Percentiles rank a stretch among this genome's conserved stretches.
Evolutionary conservation across 2,329 filamentous ascomycete genomes (phyloP).

Genomic region (Grosmannia clavigera): DNA sequence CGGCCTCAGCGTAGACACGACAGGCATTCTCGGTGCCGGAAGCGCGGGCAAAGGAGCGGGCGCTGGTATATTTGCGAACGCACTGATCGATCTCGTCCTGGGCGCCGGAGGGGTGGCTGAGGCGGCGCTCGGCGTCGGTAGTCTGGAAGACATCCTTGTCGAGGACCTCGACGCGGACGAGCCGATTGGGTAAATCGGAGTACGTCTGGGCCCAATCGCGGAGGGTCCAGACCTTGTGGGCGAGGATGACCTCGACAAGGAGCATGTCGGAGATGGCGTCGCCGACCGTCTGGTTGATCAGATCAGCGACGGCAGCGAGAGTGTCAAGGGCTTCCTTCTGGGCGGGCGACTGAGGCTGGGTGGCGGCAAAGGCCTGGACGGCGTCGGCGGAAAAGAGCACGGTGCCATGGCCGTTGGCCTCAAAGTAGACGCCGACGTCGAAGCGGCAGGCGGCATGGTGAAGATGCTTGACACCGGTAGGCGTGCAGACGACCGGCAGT

Average conservation of each 20-base stretch:
- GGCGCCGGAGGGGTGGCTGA: constrained; percentile 65
- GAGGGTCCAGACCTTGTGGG: constrained; percentile 84
- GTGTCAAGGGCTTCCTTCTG: constrained; percentile 83
- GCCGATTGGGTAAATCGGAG: constrained; percentile 82
- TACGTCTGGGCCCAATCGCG: constrained; percentile 91
- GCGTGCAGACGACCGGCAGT: constrained; percentile 83
- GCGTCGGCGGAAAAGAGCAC: constrained; percentile 86
- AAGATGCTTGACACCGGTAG: constrained; percentile 93
- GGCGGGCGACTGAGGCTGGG: constrained; percentile 77
- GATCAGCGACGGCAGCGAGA: constrained; percentile 68
- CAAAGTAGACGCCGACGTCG: constrained; percentile 95
- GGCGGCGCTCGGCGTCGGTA: constrained; percentile 80
- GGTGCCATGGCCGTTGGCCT: constrained; percentile 95
- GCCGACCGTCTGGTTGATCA: constrained; percentile 97
- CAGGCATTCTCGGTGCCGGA: constrained; percentile 95
- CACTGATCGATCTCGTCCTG: constrained; percentile 79
- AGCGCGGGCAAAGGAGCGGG: constrained; percentile 80
- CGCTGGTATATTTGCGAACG: constrained; percentile 83
- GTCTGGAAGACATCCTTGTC: constrained; percentile 85
- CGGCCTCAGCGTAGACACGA: constrained; percentile 89
- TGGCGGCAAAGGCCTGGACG: constrained; percentile 62
- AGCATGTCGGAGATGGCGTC: constrained; percentile 94
- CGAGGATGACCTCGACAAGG: constrained; percentile 88
- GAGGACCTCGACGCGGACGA: constrained; percentile 83
- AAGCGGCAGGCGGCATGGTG: constrained; percentile 94